Conservation (phyloP, 2,329 filamentous ascomycete genomes). For the Penicillium italicum region DNA sequence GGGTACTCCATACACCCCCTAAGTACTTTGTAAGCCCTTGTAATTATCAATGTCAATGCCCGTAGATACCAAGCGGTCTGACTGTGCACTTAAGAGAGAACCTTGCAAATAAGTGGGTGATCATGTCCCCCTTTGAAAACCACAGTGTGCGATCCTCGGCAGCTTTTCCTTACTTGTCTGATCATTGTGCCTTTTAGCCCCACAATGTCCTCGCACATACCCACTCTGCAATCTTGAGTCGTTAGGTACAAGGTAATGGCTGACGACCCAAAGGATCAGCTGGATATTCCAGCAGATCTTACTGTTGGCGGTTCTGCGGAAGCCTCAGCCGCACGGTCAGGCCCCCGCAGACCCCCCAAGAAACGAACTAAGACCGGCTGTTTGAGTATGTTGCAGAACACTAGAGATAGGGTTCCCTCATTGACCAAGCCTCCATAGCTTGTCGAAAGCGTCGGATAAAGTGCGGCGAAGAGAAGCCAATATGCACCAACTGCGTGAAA, state of each 20-base stretch:
- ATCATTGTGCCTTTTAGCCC: neutral
- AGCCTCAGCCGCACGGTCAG: constrained; percentile 16
- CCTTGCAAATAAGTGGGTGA: neutral
- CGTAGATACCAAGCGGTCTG: neutral
- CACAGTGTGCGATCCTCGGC: constrained; percentile 2
- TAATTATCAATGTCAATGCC: neutral
- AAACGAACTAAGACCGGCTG: constrained; percentile 91
- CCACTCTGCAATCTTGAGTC: neutral
- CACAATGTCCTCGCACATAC: constrained; percentile 1
- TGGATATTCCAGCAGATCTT: neutral
- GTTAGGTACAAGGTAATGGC: neutral
- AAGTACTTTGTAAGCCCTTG: neutral
- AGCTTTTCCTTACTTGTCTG: constrained; percentile 2
- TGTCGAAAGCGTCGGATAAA: constrained; percentile 95
- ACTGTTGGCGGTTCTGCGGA: constrained; percentile 6
- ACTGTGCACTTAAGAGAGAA: neutral
- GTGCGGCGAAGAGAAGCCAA: constrained; percentile 74
- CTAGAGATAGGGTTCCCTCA: neutral
- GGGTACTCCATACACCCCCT: neutral
- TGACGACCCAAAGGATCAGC: neutral
- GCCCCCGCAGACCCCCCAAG: constrained; percentile 40
- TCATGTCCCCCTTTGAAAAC: neutral
- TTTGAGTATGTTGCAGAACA: constrained; percentile 61
- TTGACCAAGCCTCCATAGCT: constrained; percentile 50
- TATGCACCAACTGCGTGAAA: constrained; percentile 47